Conservation (phyloP, 2,329 filamentous ascomycete species). For the Fusarium penzigii region DNA sequence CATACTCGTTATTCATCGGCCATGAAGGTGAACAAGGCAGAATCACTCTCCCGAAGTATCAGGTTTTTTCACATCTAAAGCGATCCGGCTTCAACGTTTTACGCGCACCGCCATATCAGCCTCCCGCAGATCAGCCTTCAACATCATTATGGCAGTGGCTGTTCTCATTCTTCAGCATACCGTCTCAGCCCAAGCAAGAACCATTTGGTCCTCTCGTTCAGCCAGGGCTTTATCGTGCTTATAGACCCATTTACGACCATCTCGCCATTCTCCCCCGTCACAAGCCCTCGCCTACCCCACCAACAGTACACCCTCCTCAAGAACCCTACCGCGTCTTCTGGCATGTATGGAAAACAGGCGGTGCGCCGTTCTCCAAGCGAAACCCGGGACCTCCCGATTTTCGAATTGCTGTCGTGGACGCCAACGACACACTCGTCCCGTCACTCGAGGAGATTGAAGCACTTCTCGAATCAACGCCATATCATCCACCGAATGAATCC, state of each 20-base stretch:
- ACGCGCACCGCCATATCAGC: slow-evolving; percentile 55
- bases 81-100: slow-evolving; percentile 80
- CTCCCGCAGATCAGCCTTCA: slow-evolving; percentile 15
- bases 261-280: slow-evolving; percentile 74
- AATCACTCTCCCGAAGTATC: slow-evolving; percentile 74
- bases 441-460: slow-evolving; percentile 69
- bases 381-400: slow-evolving; percentile 79
- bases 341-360: slow-evolving; percentile 73
- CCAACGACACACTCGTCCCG: slow-evolving; percentile 70
- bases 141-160: slow-evolving; percentile 54
- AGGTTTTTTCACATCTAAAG: slow-evolving; percentile 84
- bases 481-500: slow-evolving; percentile 55
- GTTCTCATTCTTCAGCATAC: slow-evolving; percentile 45
- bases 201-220: slow-evolving; percentile 59
- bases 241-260: slow-evolving; percentile 72
- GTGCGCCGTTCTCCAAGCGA: slow-evolving; percentile 72
- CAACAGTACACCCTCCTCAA: slow-evolving; percentile 29
- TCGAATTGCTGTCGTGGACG: slow-evolving; percentile 78
- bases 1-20: slow-evolving; percentile 83
- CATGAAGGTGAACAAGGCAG: slow-evolving; percentile 62
- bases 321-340: slow-evolving; percentile 73
- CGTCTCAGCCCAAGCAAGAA: slow-evolving; percentile 26
- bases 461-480: slow-evolving; percentile 73
- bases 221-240: slow-evolving; percentile 66
- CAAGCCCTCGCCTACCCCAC: slow-evolving; percentile 48